Evolutionary conservation across 148 eudicot species (phyloP), one percentile per base, ranked within the genome.

Genomic region (Camellia granthamiana): DNA sequence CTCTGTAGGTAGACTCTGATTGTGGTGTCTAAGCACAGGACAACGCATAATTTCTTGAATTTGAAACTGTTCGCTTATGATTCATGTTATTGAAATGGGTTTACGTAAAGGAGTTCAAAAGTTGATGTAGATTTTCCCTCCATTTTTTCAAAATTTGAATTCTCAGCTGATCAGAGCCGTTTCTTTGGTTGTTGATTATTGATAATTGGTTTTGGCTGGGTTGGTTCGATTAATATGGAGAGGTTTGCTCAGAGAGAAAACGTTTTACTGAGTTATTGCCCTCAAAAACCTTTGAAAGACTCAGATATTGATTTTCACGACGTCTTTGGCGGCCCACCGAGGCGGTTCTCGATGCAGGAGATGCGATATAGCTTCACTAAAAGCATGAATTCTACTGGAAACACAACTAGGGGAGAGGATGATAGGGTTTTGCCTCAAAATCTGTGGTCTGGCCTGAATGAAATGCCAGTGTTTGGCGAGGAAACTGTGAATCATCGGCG

Each of bases 301-400:
- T 76, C 88, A 11, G 97, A 91, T 19, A 81, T 91, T 30, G 97
- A 95, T 83, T 95, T 95, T 51, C 84, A 89, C 54, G 98, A 95
- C 66, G 98, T 95, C 2, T 95, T 95, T 76, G 98, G 98, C 5
- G 98, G 98, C 11, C 98, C 98, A 23, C 98, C 98, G 2, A 84
- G 92, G 87, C 84, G 93, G 58, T 87, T 83, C 51, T 86, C 94
- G 47, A 67, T 75, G 70, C 92, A 86, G 18, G 95, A 91, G 78
- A 76, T 38, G 69, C 80, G 86, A n/a, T 75, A 77, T 84, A 78
- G 85, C 68, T 85, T 79, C 38, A 69, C 75, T 1, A 80, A 83
- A 42, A 54, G 81, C 30, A 23, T 59, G 70, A 81, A 80, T 23
- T 58, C 60, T 43, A 54, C 62, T n/a, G 38, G 58, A 0, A 58